Conservation (phyloP, 1,139 yeast genomes). For the Saccharomyces hybrid region DNA sequence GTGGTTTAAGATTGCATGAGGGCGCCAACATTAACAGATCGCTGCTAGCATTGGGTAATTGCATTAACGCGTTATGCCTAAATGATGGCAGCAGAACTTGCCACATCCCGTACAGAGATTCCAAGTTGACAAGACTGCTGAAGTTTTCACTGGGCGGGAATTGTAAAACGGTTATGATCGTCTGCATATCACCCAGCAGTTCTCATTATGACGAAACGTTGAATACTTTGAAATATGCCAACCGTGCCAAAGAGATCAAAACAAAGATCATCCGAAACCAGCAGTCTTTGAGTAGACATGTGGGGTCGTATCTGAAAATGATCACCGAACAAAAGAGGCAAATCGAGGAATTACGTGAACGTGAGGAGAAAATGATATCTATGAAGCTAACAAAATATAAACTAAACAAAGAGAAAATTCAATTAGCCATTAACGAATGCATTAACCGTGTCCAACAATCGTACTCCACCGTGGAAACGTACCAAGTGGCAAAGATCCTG, state of each 20-base stretch:
- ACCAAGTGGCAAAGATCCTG: conserved; percentile 41
- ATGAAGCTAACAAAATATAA: conserved; percentile 33
- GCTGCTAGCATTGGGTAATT: conserved; percentile 80
- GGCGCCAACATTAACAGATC: conserved; percentile 92
- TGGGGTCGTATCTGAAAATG: conserved; percentile 78
- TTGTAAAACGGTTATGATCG: conserved; percentile 92
- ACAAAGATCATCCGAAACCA: conserved; percentile 72
- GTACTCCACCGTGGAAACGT: conserved; percentile 40
- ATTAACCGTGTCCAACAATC: conserved; percentile 36
- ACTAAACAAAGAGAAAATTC: conserved; percentile 34
- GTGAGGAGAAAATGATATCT: conserved; percentile 44
- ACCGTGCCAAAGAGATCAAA: conserved; percentile 83
- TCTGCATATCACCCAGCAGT: conserved; percentile 81
- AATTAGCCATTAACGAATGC: conserved; percentile 37
- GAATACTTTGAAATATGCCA: conserved; percentile 83
- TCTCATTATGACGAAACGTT: conserved; percentile 86
- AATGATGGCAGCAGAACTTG: conserved; percentile 30
- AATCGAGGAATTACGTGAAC: conserved; percentile 56
- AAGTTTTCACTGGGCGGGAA: conserved; percentile 92
- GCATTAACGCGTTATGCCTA: conserved; percentile 78
- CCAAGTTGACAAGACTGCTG: conserved; percentile 74
- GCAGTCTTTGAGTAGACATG: conserved; percentile 74
- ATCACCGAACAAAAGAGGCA: conserved; percentile 76
- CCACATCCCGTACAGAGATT: conserved; percentile 87
- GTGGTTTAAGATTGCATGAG: conserved; percentile 73